Conservation (phyloP, 192 early-diverging fungal species). For the Lobosporangium transversale region DNA sequence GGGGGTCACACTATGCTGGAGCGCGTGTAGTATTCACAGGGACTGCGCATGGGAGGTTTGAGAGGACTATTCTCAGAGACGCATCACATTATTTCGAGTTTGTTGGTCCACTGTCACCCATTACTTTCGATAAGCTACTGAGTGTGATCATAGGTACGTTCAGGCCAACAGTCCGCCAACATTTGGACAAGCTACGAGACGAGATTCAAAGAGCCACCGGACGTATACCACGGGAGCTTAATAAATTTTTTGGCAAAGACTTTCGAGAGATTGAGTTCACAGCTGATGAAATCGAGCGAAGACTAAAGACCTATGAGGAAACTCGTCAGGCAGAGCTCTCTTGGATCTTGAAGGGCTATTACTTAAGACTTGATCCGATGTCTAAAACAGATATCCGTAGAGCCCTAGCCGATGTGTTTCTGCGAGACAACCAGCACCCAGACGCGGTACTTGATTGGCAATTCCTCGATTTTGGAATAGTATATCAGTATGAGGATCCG, state of each 20-base stretch:
- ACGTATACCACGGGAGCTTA: conserved; percentile 13
- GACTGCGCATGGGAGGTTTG: conserved; percentile 1
- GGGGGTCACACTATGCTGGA: neutral
- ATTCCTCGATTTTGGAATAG: conserved; percentile 29
- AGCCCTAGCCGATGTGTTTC: too few relatives aligned
- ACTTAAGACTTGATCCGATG: neutral
- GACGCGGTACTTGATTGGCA: conserved; percentile 14
- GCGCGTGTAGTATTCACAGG: conserved; percentile 4
- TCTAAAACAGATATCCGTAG: neutral
- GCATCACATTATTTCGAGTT: conserved; percentile 10
- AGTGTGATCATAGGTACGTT: neutral
- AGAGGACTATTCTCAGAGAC: conserved; percentile 1
- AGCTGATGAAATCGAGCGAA: conserved; percentile 1
- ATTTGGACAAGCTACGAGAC: neutral
- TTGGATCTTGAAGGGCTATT: neutral
- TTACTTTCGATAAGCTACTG: conserved; percentile 12
- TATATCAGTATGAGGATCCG: too few relatives aligned
- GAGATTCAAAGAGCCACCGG: too few relatives aligned
- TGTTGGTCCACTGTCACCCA: conserved; percentile 22
- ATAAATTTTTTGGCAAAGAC: conserved; percentile 13
- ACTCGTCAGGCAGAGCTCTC: conserved; percentile 1
- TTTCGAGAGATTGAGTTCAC: neutral
- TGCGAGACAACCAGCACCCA: conserved; percentile 5
- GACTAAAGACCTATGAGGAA: neutral
- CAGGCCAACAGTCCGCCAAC: neutral